Base-by-base conservation (phyloP, 73 alveolate species). In the Symbiodinium pilosum region DNA sequence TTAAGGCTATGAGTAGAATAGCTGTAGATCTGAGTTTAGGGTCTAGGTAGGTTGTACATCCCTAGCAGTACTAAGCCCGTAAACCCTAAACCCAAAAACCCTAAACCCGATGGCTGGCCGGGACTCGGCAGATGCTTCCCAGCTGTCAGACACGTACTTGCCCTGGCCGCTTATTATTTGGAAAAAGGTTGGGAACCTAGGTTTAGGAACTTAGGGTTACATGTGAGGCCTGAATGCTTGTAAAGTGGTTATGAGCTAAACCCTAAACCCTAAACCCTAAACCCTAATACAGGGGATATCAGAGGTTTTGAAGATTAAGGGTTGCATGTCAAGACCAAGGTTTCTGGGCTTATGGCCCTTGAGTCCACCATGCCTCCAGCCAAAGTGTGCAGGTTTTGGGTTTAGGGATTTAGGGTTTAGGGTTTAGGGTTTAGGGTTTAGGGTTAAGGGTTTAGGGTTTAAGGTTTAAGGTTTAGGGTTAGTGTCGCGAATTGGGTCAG, bases 121-220 rank as follows among this genome's bases (percentile, higher is more conserved):
- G 0, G 32, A 34, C 32, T 16, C 75, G 36, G 75, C 75, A 0
- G 75, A 18, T 30, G 75, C 75, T 20, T 56, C 75, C 75, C 75
- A 56, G 75, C 75, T 56, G 75, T 56, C 75, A 34, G 75, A 56
- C 75, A 56, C 75, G 75, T 56, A 56, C 75, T 56, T 56, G 36
- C 75, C 75, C 75, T 56, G 75, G 75, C 75, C 36, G 32, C 28
- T 26, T 2, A 4, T 30, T 30, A 34, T 5, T 56, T 56, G 75
- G 32, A 34, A 20, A 7, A 5, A 34, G 75, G 75, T 56, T 16
- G 16, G 9, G 75, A 34, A 34, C 26, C 32, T 56, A 56, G 75
- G 75, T 30, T 26, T 47, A 56, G 32, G 75, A 20, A 20, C 26
- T 18, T 56, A 16, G 36, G 75, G 28, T 56, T 56, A 51, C 28